Base-by-base conservation (phyloP, 805 yeast species). In the Ogataea pignaliae region DNA sequence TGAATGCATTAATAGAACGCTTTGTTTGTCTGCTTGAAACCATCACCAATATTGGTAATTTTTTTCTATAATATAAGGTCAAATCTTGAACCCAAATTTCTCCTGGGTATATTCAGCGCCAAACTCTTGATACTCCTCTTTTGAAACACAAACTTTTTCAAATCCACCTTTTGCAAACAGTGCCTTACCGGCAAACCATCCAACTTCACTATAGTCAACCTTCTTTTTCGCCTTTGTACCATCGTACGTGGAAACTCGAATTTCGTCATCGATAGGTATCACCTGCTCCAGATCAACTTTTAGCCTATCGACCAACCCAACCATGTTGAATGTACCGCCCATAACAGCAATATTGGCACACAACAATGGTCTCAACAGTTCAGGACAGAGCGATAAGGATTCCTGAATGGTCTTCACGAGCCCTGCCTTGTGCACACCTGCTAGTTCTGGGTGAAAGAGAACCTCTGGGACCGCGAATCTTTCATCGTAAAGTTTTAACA, bases 381-480 rank as follows among this genome's bases (percentile, higher is more conserved):
- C 88, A 0, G 97, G 97, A 30, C 86, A 73, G 13, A 81, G 68
- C 56, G 76, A 71, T 5, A 93, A 70, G 28, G 86, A 70, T 47
- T 87, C 88, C 36, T 83, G 76, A 2, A 88, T 76, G 0, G 85
- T 71, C 46, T 80, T 85, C 0, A 84, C 75, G 16, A 95, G 64
- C 12, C 97, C 97, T 0, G 91, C 81, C 53, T 89, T 83, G 51
- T 82, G 76, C 29, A 91, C 69, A 12, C 87, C 88, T 1, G 86
- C 73, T 43, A 87, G 81, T 47, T 81, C 86, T 0, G 99, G 99
- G 53, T 84, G 89, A 63, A 88, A 90, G 31, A 86, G 69, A 1
- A 87, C 71, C 59, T 93, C 99, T 0, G 98, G 97, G 2, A 86
- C 78, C 2, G 87, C 74, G 63, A 93, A 91, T 44, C 97, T 66